Percentiles rank a stretch among this genome's conserved stretches.
phyloP scores from a whole-genome alignment of 768 basidiomycete species.

The Hygrocybe punicea region DNA sequence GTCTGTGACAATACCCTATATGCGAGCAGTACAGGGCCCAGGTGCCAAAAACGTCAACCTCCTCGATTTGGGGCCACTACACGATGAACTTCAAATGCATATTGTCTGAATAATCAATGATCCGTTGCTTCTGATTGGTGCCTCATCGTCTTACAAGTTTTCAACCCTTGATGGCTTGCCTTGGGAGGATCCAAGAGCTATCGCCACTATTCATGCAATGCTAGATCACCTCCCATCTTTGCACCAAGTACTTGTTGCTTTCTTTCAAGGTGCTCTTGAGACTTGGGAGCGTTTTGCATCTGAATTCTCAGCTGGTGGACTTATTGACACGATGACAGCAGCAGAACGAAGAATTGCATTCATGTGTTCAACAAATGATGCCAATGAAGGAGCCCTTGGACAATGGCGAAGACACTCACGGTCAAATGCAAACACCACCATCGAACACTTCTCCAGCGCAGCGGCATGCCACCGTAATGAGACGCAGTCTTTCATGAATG shows the following conservation, averaged over 20 bases:
- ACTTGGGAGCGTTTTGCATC: slow-evolving; percentile 1
- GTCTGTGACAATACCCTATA: slow-evolving; percentile 25
- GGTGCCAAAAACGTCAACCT: slow-evolving; percentile 16
- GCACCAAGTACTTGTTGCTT: slow-evolving; percentile 3
- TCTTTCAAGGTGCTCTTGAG: slow-evolving; percentile 9
- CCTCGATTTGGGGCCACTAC: slow-evolving; percentile 24
- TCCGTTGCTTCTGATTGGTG: slow-evolving; percentile 19
- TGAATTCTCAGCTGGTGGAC: no score
- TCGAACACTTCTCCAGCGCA: no score
- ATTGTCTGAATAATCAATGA: slow-evolving; percentile 14
- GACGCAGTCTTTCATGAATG: no score
- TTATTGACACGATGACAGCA: no score
- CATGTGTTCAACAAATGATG: no score
- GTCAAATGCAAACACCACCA: no score
- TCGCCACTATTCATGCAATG: slow-evolving; percentile 8
- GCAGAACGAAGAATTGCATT: no score
- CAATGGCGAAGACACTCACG: no score
- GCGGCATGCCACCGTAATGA: no score
- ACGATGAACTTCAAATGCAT: slow-evolving; percentile 17
- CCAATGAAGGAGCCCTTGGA: no score
- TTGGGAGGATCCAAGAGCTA: slow-evolving; percentile 11
- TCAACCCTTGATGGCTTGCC: slow-evolving; percentile 22
- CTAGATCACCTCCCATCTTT: neutral
- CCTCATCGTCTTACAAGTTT: slow-evolving; percentile 4
- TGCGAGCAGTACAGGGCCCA: slow-evolving; percentile 19